Conservation (phyloP, 805 yeast species). For the Candida anglica region DNA sequence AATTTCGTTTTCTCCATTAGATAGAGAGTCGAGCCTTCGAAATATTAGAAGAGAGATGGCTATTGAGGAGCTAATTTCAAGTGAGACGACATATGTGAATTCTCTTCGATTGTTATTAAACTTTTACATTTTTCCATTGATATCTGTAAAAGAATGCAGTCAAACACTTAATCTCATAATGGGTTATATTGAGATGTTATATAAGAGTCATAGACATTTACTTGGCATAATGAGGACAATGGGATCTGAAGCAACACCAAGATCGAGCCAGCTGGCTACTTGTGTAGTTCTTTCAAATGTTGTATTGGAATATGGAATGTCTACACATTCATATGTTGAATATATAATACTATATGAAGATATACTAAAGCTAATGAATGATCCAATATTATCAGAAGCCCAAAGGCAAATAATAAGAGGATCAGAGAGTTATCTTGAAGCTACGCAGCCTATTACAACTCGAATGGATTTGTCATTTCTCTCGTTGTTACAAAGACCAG, state of each 20-base stretch:
- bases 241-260: too few species aligned
- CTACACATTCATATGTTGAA: slow-evolving; percentile 25
- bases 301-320: slow-evolving; percentile 13
- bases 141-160: too few species aligned
- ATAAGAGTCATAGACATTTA: slow-evolving; percentile 20
- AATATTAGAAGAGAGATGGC: slow-evolving; percentile 18
- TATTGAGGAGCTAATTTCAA: slow-evolving; percentile 45
- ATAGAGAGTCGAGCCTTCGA: neutral
- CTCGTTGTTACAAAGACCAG: slow-evolving; percentile 53
- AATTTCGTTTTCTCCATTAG: slow-evolving; percentile 16
- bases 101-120: slow-evolving; percentile 40
- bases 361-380: slow-evolving; percentile 27
- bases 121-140: slow-evolving; percentile 40
- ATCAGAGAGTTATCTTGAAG: slow-evolving; percentile 33
- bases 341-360: slow-evolving; percentile 29
- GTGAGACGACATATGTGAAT: slow-evolving; percentile 46
- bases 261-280: too few species aligned
- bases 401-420: slow-evolving; percentile 13
- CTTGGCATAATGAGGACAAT: too few species aligned
- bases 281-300: too few species aligned
- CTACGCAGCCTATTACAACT: slow-evolving; percentile 33
- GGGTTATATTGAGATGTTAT: slow-evolving; percentile 11
- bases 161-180: too few species aligned
- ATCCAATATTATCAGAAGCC: slow-evolving; percentile 1
- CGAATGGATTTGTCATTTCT: slow-evolving; percentile 47